Conservation (phyloP, 805 yeast genomes). For the Metschnikowia colocasiae region DNA sequence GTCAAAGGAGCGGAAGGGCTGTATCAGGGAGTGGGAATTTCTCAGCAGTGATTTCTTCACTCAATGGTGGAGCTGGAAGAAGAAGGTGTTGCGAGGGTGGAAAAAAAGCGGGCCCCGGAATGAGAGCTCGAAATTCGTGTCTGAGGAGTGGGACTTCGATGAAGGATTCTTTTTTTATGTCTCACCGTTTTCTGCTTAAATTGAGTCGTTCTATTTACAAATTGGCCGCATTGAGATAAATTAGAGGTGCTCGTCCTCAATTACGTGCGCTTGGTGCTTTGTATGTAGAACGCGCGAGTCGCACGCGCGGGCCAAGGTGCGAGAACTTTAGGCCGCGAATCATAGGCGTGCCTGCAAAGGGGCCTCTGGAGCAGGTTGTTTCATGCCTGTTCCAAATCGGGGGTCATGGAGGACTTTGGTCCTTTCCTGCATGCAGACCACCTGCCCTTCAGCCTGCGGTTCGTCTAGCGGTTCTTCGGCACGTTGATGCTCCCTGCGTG, state of each 20-base stretch:
- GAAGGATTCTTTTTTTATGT: conserved; percentile 1
- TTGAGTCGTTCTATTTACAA: conserved; percentile 5
- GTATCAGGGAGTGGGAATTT: not conserved
- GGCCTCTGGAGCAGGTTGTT: not conserved
- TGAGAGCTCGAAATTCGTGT: conserved; percentile 1
- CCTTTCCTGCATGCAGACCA: not conserved
- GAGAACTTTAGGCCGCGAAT: too few species aligned
- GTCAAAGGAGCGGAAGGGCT: not conserved
- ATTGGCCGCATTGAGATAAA: conserved; percentile 3
- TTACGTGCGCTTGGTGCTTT: conserved; percentile 2
- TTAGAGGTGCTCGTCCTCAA: not conserved
- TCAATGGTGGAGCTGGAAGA: not conserved
- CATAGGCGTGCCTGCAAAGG: not conserved
- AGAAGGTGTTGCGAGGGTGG: not conserved
- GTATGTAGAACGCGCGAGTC: not conserved
- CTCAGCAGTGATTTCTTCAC: not conserved
- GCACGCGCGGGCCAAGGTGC: not conserved
- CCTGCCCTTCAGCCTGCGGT: too few species aligned
- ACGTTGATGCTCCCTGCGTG: not conserved
- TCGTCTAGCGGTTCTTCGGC: not conserved
- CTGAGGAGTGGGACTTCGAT: not conserved
- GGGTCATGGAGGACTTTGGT: too few species aligned
- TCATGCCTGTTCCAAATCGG: not conserved
- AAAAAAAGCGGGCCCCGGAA: not conserved
- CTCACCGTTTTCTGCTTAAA: conserved; percentile 2